These are phyloP conservation scores for Candida ortonii DNA, from an alignment of 805 yeast genomes.

Conservation along the genomic window DNA sequence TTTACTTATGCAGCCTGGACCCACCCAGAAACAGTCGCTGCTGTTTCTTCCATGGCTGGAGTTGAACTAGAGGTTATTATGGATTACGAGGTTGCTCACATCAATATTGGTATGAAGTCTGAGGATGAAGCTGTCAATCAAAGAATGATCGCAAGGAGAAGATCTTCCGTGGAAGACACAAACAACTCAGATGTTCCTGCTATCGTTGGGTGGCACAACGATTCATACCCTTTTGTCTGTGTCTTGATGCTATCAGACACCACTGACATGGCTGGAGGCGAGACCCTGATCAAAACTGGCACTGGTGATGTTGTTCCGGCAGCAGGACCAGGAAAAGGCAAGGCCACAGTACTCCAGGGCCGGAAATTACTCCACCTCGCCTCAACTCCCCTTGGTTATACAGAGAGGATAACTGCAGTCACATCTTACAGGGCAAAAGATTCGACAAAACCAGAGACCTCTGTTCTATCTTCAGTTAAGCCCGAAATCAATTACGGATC, in stretches of 20 bases:
- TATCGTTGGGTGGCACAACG: slow-evolving; percentile 61
- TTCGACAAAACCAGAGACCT: slow-evolving; percentile 35
- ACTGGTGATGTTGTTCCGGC: slow-evolving; percentile 33
- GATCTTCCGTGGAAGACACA: slow-evolving; percentile 22
- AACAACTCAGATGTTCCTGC: slow-evolving; percentile 44
- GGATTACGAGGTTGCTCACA: slow-evolving; percentile 57
- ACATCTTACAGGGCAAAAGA: slow-evolving; percentile 42
- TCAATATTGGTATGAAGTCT: slow-evolving; percentile 48
- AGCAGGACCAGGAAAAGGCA: slow-evolving; percentile 46
- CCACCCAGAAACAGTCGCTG: slow-evolving; percentile 53
- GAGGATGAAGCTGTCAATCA: slow-evolving; percentile 35
- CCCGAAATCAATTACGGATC: slow-evolving; percentile 38
- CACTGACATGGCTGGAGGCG: slow-evolving; percentile 57
- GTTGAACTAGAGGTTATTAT: slow-evolving; percentile 51
- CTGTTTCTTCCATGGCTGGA: slow-evolving; percentile 57
- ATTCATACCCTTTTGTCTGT: slow-evolving; percentile 63
- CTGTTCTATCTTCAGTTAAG: slow-evolving; percentile 41
- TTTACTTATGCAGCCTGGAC: slow-evolving; percentile 58
- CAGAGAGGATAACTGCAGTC: slow-evolving; percentile 44
- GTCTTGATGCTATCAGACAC: slow-evolving; percentile 64
- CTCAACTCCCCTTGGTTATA: slow-evolving; percentile 39
- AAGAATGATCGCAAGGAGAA: slow-evolving; percentile 23
- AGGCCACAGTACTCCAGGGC: slow-evolving; percentile 49
- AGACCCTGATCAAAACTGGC: slow-evolving; percentile 51
- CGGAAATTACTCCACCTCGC: slow-evolving; percentile 46